Percentiles rank a stretch among this genome's conserved stretches.
Evolutionary conservation across 371 early-diverging fungal genomes (phyloP).

Genomic region (Nosema muscidifuracis): DNA sequence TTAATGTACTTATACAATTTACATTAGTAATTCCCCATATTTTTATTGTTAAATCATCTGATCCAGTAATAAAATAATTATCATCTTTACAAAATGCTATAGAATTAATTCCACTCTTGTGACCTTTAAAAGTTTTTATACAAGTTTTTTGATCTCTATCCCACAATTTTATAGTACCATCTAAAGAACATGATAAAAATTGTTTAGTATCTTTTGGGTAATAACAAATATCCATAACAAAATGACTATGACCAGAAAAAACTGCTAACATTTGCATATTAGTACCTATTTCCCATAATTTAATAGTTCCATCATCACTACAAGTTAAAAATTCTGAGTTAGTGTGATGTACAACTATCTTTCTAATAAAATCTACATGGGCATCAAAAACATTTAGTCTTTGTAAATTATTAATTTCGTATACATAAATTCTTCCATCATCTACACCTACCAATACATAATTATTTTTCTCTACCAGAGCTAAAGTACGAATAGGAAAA

Average conservation of each 20-base stretch:
- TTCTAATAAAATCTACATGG: conserved; percentile 61
- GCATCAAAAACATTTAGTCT: conserved; percentile 47
- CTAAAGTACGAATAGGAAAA: conserved; percentile 51
- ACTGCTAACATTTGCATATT: conserved; percentile 24
- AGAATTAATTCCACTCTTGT: conserved; percentile 38
- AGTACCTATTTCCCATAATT: conserved; percentile 54
- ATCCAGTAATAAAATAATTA: conserved; percentile 52
- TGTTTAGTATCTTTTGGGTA: conserved; percentile 40
- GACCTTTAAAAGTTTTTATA: conserved; percentile 44
- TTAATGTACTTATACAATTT: conserved; percentile 40
- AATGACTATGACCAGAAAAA: conserved; percentile 58
- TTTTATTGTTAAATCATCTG: conserved; percentile 55
- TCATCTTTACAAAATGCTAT: conserved; percentile 28
- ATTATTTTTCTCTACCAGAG: conserved; percentile 42
- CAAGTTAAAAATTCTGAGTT: conserved; percentile 46
- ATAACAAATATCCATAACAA: conserved; percentile 58
- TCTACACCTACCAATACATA: conserved; percentile 52
- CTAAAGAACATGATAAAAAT: conserved; percentile 55
- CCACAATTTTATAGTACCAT: conserved; percentile 54
- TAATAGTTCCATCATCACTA: conserved; percentile 58
- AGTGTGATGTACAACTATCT: conserved; percentile 47
- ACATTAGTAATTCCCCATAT: conserved; percentile 49
- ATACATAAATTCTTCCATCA: conserved; percentile 52
- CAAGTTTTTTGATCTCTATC: conserved; percentile 36
- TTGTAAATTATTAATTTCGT: conserved; percentile 49